A percentile compares a stretch with the other conserved stretches of the same genome.
These are phyloP conservation scores for Kwoniella mangroviensis DNA, from an alignment of 768 basidiomycete species.

Conservation along the genomic window DNA sequence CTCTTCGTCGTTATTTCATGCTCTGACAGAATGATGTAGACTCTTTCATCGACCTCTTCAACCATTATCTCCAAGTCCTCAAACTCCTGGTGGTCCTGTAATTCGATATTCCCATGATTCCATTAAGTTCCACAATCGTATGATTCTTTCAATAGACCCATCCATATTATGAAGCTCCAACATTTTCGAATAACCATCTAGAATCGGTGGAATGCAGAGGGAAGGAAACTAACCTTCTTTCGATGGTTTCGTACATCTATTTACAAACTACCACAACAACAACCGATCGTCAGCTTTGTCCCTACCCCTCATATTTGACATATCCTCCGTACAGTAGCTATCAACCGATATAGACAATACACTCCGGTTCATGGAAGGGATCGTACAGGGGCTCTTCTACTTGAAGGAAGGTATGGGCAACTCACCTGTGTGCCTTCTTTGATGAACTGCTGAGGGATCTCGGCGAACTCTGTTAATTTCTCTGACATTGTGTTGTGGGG, in stretches of 20 bases:
- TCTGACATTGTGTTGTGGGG: constrained; percentile 71
- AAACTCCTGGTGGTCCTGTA: too few relatives aligned
- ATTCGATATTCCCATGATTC: too few relatives aligned
- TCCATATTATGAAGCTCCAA: background rate
- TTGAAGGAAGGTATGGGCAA: constrained; percentile 15
- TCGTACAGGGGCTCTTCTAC: too few relatives aligned
- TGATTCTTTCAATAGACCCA: too few relatives aligned
- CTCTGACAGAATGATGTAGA: too few relatives aligned
- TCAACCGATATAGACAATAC: too few relatives aligned
- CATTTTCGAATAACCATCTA: background rate
- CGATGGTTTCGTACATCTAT: constrained; percentile 96
- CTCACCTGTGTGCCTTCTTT: constrained; percentile 90
- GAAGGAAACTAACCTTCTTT: constrained; percentile 72
- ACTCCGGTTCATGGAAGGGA: too few relatives aligned
- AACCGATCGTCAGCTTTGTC: background rate
- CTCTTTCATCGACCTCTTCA: too few relatives aligned
- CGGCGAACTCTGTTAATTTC: constrained; percentile 84
- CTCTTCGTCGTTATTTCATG: too few relatives aligned
- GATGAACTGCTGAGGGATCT: constrained; percentile 87
- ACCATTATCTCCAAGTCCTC: too few relatives aligned
- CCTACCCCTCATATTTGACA: background rate
- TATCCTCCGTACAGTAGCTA: too few relatives aligned
- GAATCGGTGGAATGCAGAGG: background rate
- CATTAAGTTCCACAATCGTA: too few relatives aligned
- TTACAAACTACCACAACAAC: constrained; percentile 72